Conservation (phyloP, 768 basidiomycete species). For the Serendipita sp. region DNA sequence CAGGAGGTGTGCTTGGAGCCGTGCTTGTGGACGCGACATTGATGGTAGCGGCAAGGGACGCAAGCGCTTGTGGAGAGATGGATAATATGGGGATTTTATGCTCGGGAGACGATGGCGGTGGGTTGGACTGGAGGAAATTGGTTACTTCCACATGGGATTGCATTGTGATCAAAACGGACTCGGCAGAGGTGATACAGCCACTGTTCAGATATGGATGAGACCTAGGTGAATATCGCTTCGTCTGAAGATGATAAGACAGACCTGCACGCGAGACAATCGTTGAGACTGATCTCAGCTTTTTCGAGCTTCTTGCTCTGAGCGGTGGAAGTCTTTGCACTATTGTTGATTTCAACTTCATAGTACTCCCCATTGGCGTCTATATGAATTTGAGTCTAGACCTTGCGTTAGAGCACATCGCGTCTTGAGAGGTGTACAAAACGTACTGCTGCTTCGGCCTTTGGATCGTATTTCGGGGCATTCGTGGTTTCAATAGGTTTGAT, state of each 20-base stretch:
- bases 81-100: conserved; percentile 57
- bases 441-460: conserved; percentile 23
- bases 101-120: conserved; percentile 21
- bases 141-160: conserved; percentile 92
- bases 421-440: conserved; percentile 24
- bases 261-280: conserved; percentile 98
- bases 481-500: conserved; percentile 77
- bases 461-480: conserved; percentile 26
- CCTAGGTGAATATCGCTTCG: neutral
- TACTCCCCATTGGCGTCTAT: conserved; percentile 77
- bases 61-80: conserved; percentile 77
- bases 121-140: conserved; percentile 49
- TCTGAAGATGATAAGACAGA: conserved; percentile 22
- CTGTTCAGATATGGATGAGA: conserved; percentile 24
- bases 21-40: conserved; percentile 13
- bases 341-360: conserved; percentile 46
- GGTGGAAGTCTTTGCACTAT: conserved; percentile 9
- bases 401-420: neutral
- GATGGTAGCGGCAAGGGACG: conserved; percentile 47
- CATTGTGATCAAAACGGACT: conserved; percentile 88
- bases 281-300: conserved; percentile 89
- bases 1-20: neutral
- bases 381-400: conserved; percentile 71
- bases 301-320: conserved; percentile 42
- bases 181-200: conserved; percentile 96